Conservation (phyloP, 495 filamentous ascomycete species). For the Penicillium paradoxum region DNA sequence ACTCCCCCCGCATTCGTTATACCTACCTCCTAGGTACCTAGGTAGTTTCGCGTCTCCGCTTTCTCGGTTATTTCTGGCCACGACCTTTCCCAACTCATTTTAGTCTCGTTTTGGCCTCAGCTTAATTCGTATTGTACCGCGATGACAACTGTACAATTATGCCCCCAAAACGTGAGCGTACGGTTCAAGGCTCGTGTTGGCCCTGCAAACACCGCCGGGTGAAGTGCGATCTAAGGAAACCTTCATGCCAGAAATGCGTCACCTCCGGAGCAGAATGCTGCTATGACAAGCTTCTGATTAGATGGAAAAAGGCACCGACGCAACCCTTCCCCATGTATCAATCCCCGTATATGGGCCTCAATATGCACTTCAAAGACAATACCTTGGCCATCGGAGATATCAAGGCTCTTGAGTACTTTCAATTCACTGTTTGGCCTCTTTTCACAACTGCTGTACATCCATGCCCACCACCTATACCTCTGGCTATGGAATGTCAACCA, state of each 20-base stretch:
- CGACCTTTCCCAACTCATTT: background rate
- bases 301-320: constrained; percentile 23
- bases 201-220: constrained; percentile 36
- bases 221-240: constrained; percentile 29
- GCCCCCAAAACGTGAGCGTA: constrained; percentile 28
- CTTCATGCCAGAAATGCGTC: constrained; percentile 29
- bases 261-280: constrained; percentile 29
- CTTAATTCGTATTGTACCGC: background rate
- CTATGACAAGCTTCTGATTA: constrained; percentile 32
- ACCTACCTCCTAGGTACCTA: too few species aligned
- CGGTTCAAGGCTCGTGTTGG: constrained; percentile 36
- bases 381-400: constrained; percentile 5
- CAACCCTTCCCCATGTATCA: constrained; percentile 19
- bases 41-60: background rate
- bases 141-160: constrained; percentile 5
- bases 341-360: constrained; percentile 5
- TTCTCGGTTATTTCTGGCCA: background rate
- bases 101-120: background rate
- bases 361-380: constrained; percentile 7
- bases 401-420: constrained; percentile 17
- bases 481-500: constrained; percentile 20
- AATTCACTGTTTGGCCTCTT: constrained; percentile 16
- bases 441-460: constrained; percentile 18
- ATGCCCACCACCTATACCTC: constrained; percentile 27
- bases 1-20: background rate